Evolutionary conservation across 2,329 filamentous ascomycete genomes (phyloP).

Genomic region (Penicillium sp.): DNA sequence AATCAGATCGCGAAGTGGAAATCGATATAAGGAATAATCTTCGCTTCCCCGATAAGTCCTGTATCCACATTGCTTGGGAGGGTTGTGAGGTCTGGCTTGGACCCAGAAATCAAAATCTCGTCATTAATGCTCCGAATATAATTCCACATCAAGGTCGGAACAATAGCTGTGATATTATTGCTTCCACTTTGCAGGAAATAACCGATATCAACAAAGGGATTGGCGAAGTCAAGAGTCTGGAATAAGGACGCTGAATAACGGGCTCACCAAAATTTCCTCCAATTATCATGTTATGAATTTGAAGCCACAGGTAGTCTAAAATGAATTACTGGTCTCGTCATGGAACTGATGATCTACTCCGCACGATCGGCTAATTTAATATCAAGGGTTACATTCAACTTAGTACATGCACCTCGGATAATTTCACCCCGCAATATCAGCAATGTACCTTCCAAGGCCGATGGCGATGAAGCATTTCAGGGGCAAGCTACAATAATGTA

Average conservation of each 20-base stretch:
- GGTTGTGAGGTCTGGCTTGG: not conserved
- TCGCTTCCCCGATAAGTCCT: not conserved
- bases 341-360: not conserved
- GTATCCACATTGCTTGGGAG: not conserved
- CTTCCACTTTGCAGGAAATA: no score
- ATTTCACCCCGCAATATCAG: not conserved
- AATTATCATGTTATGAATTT: not conserved
- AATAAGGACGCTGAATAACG: not conserved
- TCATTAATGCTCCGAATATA: no score
- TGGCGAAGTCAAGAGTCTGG: no score
- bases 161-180: no score
- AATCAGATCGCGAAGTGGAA: not conserved
- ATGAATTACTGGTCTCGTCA: no score
- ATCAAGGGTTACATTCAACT: not conserved
- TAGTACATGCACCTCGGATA: not conserved
- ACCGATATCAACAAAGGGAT: no score
- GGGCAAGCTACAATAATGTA: no score
- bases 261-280: not conserved
- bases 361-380: not conserved
- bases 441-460: not conserved
- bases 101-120: no score
- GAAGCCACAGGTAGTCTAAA: not conserved
- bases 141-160: no score
- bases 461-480: not conserved
- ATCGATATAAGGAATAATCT: not conserved